Conservation (phyloP, 306 rosid species). For the Sechiopsis laciniata region DNA sequence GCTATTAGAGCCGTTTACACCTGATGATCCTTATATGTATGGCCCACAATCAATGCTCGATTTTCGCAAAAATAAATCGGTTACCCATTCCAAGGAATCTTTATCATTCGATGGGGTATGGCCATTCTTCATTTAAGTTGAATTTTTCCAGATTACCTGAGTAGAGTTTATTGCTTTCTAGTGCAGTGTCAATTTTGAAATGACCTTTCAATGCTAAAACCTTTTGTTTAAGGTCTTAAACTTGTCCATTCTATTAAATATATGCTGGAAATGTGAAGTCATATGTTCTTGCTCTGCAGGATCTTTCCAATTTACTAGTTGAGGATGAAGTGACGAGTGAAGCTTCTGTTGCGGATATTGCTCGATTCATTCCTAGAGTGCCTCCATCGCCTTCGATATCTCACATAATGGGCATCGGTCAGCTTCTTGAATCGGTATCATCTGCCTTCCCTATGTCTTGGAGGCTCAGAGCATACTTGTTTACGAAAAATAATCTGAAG, state of each 20-base stretch:
- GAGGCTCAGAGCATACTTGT: neutral
- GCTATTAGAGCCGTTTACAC: slow-evolving; percentile 60
- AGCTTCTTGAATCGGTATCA: slow-evolving; percentile 82
- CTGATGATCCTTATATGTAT: slow-evolving; percentile 74
- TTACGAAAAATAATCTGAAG: neutral
- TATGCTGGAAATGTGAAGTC: neutral
- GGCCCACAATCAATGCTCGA: slow-evolving; percentile 66
- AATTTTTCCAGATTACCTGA: too few species aligned
- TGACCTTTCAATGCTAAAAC: too few species aligned
- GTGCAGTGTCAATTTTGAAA: too few species aligned
- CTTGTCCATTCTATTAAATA: neutral
- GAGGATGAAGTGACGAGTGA: slow-evolving; percentile 80
- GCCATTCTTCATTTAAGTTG: neutral
- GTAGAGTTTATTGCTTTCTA: too few species aligned
- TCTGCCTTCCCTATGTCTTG: slow-evolving; percentile 6
- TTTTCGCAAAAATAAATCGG: slow-evolving; percentile 37
- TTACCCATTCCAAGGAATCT: slow-evolving; percentile 41
- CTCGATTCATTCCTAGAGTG: slow-evolving; percentile 62
- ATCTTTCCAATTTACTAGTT: slow-evolving; percentile 47
- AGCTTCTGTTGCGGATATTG: slow-evolving; percentile 65
- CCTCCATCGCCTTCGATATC: slow-evolving; percentile 51
- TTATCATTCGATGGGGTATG: slow-evolving; percentile 54
- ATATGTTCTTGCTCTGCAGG: slow-evolving; percentile 40
- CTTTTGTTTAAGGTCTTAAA: neutral
- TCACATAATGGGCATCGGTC: slow-evolving; percentile 81